Evolutionary conservation across 148 eudicot genomes (phyloP).

Genomic region (Rhododendron williamsianum): DNA sequence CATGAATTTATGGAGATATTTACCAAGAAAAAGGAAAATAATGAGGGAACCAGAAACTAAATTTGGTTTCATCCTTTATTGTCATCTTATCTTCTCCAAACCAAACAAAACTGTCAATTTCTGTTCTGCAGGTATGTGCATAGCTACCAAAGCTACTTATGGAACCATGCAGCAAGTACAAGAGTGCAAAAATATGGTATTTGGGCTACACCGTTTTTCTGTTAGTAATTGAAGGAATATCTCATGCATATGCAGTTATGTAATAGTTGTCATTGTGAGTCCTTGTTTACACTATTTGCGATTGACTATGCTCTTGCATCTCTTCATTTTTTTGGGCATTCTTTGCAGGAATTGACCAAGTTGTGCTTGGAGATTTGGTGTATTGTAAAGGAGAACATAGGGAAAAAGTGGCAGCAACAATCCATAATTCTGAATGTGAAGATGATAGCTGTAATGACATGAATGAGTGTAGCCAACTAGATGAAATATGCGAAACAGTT

Average conservation of each 20-base stretch:
- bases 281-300: neutral
- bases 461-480: slow-evolving; percentile 35
- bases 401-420: slow-evolving; percentile 25
- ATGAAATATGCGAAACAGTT: slow-evolving; percentile 53
- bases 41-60: neutral
- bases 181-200: slow-evolving; percentile 88
- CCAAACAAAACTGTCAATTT: neutral
- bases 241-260: neutral
- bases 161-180: slow-evolving; percentile 90
- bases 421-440: slow-evolving; percentile 30
- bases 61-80: neutral
- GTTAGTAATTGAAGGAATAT: neutral
- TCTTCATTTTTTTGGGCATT: neutral
- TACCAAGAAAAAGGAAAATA: neutral
- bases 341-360: slow-evolving; percentile 57
- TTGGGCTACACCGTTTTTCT: neutral
- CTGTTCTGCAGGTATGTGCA: slow-evolving; percentile 74
- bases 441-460: slow-evolving; percentile 35
- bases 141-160: slow-evolving; percentile 92
- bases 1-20: neutral
- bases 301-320: neutral
- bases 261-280: neutral
- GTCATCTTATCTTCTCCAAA: neutral
- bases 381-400: slow-evolving; percentile 52
- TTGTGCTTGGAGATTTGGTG: slow-evolving; percentile 89